phyloP scores from a whole-genome alignment of 805 yeast genomes.

The Henningerozyma blattae region DNA sequence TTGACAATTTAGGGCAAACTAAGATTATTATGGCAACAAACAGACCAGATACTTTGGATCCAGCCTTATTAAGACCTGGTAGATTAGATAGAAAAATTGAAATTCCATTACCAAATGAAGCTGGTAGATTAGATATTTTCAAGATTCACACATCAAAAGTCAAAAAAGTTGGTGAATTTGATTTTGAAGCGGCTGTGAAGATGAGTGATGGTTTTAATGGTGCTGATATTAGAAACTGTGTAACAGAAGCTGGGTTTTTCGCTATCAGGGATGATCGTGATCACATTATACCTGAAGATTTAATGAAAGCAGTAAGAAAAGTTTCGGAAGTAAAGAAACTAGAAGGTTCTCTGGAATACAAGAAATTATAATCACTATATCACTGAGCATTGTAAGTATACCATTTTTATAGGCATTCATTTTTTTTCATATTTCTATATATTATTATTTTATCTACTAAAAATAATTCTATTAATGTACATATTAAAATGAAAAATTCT shows the following conservation, averaged over 20 bases:
- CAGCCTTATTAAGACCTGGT: conserved; percentile 94
- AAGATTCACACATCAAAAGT: conserved; percentile 85
- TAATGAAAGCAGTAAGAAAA: conserved; percentile 97
- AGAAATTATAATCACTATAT: conserved; percentile 65
- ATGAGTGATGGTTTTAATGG: conserved; percentile 99
- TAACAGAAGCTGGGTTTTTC: conserved; percentile 97
- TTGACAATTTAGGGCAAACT: conserved; percentile 91
- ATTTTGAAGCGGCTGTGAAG: conserved; percentile 92
- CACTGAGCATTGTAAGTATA: not conserved
- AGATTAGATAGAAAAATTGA: conserved; percentile 94
- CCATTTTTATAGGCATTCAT: not conserved
- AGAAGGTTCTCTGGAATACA: conserved; percentile 92
- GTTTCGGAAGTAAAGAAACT: conserved; percentile 94
- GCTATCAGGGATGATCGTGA: conserved; percentile 98
- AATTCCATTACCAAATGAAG: conserved; percentile 91
- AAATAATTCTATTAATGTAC: no score
- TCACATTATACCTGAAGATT: conserved; percentile 81
- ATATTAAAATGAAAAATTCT: no score
- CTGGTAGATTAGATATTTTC: conserved; percentile 85
- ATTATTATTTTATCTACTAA: not conserved
- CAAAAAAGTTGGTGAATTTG: conserved; percentile 87
- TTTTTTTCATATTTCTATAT: not conserved
- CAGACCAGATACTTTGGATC: conserved; percentile 96
- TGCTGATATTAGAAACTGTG: conserved; percentile 92
- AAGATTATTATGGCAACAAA: conserved; percentile 99